These are phyloP conservation scores for Acanthamoeba royreba DNA, from an alignment of 208 protist species.

Conservation along the genomic window DNA sequence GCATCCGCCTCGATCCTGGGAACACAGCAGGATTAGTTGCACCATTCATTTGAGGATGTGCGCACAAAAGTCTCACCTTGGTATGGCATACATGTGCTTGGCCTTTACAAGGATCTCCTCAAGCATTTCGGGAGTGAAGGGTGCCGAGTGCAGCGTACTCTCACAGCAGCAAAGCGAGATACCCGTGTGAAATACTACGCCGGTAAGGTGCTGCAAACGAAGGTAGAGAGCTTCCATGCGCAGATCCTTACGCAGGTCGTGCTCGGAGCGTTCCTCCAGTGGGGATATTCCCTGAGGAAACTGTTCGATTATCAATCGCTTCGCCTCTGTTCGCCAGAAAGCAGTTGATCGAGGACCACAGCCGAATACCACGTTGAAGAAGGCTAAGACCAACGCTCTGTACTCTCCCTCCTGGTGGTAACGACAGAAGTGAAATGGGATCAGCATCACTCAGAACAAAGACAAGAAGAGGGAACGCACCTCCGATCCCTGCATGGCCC, in stretches of 20 bases:
- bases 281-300: not conserved
- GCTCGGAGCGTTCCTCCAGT: not conserved
- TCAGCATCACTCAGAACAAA: not conserved
- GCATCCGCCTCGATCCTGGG: conserved; percentile 38
- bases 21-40: not conserved
- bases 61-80: not conserved
- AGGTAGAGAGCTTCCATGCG: conserved; percentile 17
- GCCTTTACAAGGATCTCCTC: conserved; percentile 27
- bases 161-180: conserved; percentile 26
- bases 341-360: not conserved
- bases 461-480: not conserved
- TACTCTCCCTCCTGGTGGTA: not conserved
- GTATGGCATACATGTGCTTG: conserved; percentile 50
- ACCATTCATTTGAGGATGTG: not conserved
- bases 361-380: conserved; percentile 10
- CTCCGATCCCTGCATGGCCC: not conserved
- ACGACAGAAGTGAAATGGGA: not conserved
- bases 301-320: not conserved
- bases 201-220: not conserved
- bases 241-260: conserved; percentile 4
- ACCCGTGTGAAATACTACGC: not conserved
- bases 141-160: not conserved
- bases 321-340: not conserved
- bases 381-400: not conserved
- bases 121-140: not conserved